Evolutionary conservation across 2,329 filamentous ascomycete species (phyloP), one percentile per base, ranked within the genome.

Genomic region (Neophaeococcomyces aloes): DNA sequence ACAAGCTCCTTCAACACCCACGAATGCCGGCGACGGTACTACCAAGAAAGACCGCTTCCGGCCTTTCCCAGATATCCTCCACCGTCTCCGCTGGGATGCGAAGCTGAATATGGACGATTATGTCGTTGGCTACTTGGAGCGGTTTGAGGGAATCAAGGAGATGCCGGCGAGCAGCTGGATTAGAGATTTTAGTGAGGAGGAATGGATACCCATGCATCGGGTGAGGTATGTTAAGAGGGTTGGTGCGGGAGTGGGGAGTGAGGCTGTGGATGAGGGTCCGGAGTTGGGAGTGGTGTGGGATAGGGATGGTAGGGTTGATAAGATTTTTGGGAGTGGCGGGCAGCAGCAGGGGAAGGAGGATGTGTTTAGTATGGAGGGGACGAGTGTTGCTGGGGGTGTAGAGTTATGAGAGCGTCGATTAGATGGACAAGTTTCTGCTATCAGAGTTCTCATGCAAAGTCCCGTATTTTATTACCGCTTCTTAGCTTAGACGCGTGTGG

Each of bases 151-250:
- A 1, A 61, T 67, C 15, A 61, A 67, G 44, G 72, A 75, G 57
- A 65, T 66, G 8, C 53, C 59, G 7, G 56, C 74, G 2, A 62
- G 65, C 35, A 62, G 59, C n/a, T 76, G 72, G 72, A 70, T 72
- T 52, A 66, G 61, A 14, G 71, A 74, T 37, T 65, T 66, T 25
- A 75, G 72, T 7, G 59, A 75, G 21, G 71, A 75, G 46, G 72
- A 76, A 36, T 76, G 75, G 44, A 74, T 76, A 44, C 73, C 73
- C 2, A 65, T 70, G 49, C 71, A 76, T 57, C 64, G 72, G 2
- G 68, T 76, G 14, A 47, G 70, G 43, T 70, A 72, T 47, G 69
- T 75, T 50, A 69, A 65, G 49, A 62, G 62, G 47, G 17, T 47
- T 14, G 38, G 40, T 6, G 27, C 29, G 18, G n/a, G 17, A 13